Conservation (phyloP, 225 moss, liverwort and hornwort genomes). For the Sphagnum tenellum region DNA sequence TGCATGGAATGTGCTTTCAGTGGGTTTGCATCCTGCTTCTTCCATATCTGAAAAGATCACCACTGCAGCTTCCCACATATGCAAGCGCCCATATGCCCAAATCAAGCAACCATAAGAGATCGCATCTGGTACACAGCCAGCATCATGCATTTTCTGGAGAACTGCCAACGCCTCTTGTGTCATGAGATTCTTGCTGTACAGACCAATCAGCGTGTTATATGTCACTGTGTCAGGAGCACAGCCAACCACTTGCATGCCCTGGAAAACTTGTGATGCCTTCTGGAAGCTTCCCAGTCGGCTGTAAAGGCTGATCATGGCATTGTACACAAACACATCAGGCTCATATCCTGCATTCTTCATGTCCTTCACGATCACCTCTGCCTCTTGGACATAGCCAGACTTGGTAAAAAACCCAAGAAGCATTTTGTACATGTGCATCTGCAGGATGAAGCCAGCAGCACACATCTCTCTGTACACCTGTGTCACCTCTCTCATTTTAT, state of each 20-base stretch:
- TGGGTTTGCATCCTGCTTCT: constrained; percentile 15
- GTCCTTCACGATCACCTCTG: constrained; percentile 27
- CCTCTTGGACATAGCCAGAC: constrained; percentile 33
- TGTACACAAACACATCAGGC: constrained; percentile 42
- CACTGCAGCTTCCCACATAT: constrained; percentile 45
- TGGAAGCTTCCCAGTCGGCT: constrained; percentile 22
- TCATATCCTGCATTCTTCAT: constrained; percentile 35
- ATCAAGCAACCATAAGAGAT: constrained; percentile 32
- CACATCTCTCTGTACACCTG: constrained; percentile 23
- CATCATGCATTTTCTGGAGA: constrained; percentile 38
- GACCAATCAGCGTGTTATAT: constrained; percentile 38
- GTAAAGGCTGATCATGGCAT: constrained; percentile 43
- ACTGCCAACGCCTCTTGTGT: constrained; percentile 31
- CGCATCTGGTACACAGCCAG: constrained; percentile 35
- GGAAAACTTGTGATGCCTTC: constrained; percentile 38
- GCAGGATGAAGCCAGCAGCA: constrained; percentile 20
- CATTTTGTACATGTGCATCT: constrained; percentile 22
- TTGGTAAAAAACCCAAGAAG: constrained; percentile 33
- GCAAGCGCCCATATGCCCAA: constrained; percentile 31
- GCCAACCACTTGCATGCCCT: constrained; percentile 41
- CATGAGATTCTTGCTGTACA: constrained; percentile 32
- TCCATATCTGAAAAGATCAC: constrained; percentile 27
- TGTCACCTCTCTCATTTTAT: constrained; percentile 24
- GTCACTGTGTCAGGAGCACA: constrained; percentile 35
- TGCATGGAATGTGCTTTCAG: constrained; percentile 24